A percentile compares a stretch with the other conserved stretches of the same genome.
phyloP scores from a whole-genome alignment of 371 early-diverging fungal species.

The Syncephalastrum contaminatum region DNA sequence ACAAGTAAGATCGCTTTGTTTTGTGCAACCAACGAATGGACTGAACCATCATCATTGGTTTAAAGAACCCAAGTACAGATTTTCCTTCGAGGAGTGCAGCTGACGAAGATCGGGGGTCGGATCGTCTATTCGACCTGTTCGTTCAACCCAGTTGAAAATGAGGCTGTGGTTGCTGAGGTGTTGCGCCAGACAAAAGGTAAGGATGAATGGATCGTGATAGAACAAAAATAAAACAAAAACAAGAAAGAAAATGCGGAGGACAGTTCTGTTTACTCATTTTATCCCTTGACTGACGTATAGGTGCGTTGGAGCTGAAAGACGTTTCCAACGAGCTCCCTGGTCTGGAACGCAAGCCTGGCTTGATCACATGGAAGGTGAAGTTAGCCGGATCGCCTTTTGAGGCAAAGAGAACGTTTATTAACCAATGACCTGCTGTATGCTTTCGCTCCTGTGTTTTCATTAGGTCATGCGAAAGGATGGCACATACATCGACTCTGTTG shows the following conservation, averaged over 20 bases:
- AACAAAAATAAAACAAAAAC: too few relatives aligned
- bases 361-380: slow-evolving; percentile 84
- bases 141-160: slow-evolving; percentile 97
- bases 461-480: slow-evolving; percentile 57
- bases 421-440: slow-evolving; percentile 10
- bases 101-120: slow-evolving; percentile 91
- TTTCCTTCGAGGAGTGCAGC: slow-evolving; percentile 84
- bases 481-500: slow-evolving; percentile 52
- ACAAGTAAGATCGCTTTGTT: slow-evolving; percentile 51
- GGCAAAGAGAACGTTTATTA: background rate
- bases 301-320: slow-evolving; percentile 80
- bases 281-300: slow-evolving; percentile 21
- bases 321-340: slow-evolving; percentile 72
- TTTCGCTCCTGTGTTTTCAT: slow-evolving; percentile 4
- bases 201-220: background rate
- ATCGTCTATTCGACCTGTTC: slow-evolving; percentile 99
- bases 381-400: background rate
- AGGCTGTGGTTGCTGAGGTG: slow-evolving; percentile 92
- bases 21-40: background rate
- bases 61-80: slow-evolving; percentile 82
- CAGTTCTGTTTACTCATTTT: background rate
- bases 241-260: too few relatives aligned
- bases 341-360: slow-evolving; percentile 79
- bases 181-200: slow-evolving; percentile 62
- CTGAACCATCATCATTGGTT: background rate